These are phyloP conservation scores for Diaporthe destruens DNA, from an alignment of 2,329 filamentous ascomycete genomes.

Conservation along the genomic window DNA sequence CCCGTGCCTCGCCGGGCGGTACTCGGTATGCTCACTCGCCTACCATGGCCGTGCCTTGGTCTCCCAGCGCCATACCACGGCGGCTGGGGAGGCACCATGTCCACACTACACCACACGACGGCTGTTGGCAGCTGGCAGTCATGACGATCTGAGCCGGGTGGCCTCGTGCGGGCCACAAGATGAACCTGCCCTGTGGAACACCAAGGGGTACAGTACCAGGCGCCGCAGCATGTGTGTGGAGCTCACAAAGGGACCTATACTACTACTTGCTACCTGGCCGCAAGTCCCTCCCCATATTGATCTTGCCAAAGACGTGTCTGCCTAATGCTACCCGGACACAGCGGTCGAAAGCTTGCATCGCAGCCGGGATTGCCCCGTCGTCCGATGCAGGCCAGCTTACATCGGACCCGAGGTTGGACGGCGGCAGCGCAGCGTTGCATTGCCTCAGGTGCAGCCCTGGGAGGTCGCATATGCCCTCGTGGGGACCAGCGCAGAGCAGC, in stretches of 20 bases:
- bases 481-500: slow-evolving; percentile 21
- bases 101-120: no score
- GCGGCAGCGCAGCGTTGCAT: slow-evolving; percentile 37
- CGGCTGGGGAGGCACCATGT: not conserved
- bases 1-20: slow-evolving; percentile 13
- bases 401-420: slow-evolving; percentile 32
- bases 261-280: no score
- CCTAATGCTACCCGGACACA: slow-evolving; percentile 34
- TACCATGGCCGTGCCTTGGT: not conserved
- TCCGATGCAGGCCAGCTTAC: slow-evolving; percentile 31
- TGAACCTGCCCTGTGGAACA: no score
- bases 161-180: no score
- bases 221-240: slow-evolving; percentile 12
- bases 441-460: slow-evolving; percentile 36
- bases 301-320: slow-evolving; percentile 30
- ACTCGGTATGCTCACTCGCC: slow-evolving; percentile 15
- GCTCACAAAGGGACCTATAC: slow-evolving; percentile 21
- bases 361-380: slow-evolving; percentile 38
- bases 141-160: not conserved
- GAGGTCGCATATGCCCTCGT: slow-evolving; percentile 23
- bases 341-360: slow-evolving; percentile 31
- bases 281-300: slow-evolving; percentile 7
- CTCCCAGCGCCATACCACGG: slow-evolving; percentile 6
- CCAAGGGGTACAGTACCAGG: no score
- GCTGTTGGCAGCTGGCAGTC: no score